Evolutionary conservation across 2,329 filamentous ascomycete species (phyloP).

Genomic region (Fusarium poae): DNA sequence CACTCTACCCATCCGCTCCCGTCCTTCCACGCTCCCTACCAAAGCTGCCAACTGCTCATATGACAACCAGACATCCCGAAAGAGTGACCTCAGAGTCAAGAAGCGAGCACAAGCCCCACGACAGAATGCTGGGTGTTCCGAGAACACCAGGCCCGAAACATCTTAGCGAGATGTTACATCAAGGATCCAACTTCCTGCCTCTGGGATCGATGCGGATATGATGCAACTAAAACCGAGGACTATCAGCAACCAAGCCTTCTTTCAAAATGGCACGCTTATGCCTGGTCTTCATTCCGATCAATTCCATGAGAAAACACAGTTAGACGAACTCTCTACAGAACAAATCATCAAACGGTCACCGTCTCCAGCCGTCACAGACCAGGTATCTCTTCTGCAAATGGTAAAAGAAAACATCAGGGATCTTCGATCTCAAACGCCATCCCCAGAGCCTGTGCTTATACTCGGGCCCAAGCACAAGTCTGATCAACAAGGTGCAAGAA

Average conservation of each 20-base stretch:
- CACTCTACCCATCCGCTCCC: conserved; percentile 33
- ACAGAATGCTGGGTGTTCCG: conserved; percentile 8
- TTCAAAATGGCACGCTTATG: conserved; percentile 18
- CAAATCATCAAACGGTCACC: not conserved
- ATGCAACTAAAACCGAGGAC: conserved; percentile 27
- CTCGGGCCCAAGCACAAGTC: not conserved
- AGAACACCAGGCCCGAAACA: conserved; percentile 25
- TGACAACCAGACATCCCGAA: conserved; percentile 11
- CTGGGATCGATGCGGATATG: conserved; percentile 27
- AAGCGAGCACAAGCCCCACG: conserved; percentile 18
- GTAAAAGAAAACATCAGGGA: conserved; percentile 33
- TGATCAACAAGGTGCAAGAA: conserved; percentile 35
- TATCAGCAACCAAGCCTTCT: conserved; percentile 20
- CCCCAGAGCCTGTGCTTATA: conserved; percentile 7
- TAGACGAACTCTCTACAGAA: conserved; percentile 19
- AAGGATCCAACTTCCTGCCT: not conserved
- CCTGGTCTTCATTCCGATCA: conserved; percentile 8
- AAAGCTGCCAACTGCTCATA: not conserved
- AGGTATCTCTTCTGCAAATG: conserved; percentile 34
- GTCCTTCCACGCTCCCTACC: not conserved
- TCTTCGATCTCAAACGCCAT: conserved; percentile 24
- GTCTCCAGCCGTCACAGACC: conserved; percentile 35
- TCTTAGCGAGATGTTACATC: conserved; percentile 12
- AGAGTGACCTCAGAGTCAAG: not conserved
- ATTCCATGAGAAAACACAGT: conserved; percentile 25